Percentiles rank a stretch among this genome's conserved stretches.
Conservation (phyloP, 108 stramenopile genomes). For the Fistulifera solaris region DNA sequence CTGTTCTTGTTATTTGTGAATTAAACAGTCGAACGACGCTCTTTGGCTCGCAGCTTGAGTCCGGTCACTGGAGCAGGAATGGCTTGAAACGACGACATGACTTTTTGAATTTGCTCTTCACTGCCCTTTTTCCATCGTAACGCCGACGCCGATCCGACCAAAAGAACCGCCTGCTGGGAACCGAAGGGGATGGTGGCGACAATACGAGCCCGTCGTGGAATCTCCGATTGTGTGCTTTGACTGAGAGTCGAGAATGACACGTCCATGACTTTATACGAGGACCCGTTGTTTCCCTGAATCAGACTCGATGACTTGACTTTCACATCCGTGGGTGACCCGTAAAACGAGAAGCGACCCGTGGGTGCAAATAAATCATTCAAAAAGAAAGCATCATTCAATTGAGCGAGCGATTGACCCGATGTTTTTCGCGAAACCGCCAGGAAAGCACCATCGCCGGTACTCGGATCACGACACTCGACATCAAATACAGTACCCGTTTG, state of each 20-base stretch:
- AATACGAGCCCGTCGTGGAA: constrained; percentile 59
- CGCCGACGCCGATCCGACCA: constrained; percentile 56
- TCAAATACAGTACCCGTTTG: constrained; percentile 67
- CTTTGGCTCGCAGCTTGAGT: constrained; percentile 54
- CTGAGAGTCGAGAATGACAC: constrained; percentile 58
- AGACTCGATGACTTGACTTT: constrained; percentile 45
- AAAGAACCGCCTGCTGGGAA: constrained; percentile 64
- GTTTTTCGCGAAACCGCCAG: constrained; percentile 45
- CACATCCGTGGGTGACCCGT: constrained; percentile 76
- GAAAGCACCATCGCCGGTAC: constrained; percentile 75
- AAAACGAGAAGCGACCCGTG: constrained; percentile 71
- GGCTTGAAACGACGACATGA: constrained; percentile 55
- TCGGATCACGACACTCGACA: constrained; percentile 69
- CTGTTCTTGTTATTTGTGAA: too few species aligned
- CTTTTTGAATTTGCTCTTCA: constrained; percentile 19
- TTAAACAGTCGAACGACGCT: constrained; percentile 11
- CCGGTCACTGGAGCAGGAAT: constrained; percentile 47
- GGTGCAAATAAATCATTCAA: constrained; percentile 50
- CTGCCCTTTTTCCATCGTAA: constrained; percentile 60
- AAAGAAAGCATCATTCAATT: constrained; percentile 57
- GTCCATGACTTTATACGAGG: constrained; percentile 37
- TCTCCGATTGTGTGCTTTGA: constrained; percentile 67
- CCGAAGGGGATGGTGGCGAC: constrained; percentile 63
- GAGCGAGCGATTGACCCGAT: constrained; percentile 39
- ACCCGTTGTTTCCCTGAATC: constrained; percentile 1